Conservation (phyloP, 2,329 filamentous ascomycete species). For the Xylaria multiplex region DNA sequence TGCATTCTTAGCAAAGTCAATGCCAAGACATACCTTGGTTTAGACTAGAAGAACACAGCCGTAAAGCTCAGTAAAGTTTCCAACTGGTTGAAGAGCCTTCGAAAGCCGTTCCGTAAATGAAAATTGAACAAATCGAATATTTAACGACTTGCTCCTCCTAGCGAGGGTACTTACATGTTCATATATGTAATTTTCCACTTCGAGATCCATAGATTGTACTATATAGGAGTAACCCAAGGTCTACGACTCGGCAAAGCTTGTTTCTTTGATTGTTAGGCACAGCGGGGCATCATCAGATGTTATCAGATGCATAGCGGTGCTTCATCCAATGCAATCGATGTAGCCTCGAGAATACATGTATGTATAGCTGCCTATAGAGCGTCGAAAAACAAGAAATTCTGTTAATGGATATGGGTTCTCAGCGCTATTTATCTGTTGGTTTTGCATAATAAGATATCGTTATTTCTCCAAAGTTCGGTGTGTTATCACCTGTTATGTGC, state of each 20-base stretch:
- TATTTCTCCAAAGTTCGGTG: no score
- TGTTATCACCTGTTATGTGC: no score
- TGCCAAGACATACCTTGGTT: neutral
- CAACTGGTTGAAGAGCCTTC: neutral
- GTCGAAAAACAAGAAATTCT: neutral
- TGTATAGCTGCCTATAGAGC: neutral
- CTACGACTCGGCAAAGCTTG: conserved; percentile 4
- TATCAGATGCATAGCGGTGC: neutral
- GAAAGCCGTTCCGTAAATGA: neutral
- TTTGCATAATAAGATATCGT: neutral
- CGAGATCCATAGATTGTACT: neutral
- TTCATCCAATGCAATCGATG: neutral
- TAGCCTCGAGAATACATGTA: neutral
- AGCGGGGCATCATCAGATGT: no score
- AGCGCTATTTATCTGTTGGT: neutral
- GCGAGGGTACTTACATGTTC: neutral
- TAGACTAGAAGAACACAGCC: neutral
- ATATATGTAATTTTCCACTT: neutral
- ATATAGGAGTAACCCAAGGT: neutral
- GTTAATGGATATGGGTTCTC: neutral
- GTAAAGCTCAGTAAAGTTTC: neutral
- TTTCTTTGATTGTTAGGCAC: neutral
- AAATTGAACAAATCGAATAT: neutral
- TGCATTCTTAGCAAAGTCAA: neutral
- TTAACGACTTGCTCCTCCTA: neutral